Evolutionary conservation across 805 yeast genomes (phyloP).

Genomic region (Wickerhamomyces pijperi): DNA sequence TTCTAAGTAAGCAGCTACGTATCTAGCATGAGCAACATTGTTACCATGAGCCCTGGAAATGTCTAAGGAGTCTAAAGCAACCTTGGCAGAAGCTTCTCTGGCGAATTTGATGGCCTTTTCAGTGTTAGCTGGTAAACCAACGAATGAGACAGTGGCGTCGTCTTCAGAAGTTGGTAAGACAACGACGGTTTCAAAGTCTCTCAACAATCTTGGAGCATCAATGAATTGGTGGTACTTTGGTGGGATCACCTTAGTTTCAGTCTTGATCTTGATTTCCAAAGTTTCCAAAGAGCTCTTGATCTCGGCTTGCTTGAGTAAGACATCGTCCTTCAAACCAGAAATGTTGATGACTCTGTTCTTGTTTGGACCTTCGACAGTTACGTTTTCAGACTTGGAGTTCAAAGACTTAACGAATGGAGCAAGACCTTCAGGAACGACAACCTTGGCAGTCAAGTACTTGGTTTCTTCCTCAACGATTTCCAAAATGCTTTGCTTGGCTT

Average conservation of each 20-base stretch:
- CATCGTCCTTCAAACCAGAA: constrained; percentile 64
- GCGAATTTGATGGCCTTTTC: constrained; percentile 53
- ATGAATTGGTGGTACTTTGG: constrained; percentile 58
- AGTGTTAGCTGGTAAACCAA: constrained; percentile 53
- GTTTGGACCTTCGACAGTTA: constrained; percentile 22
- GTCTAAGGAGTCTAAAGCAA: constrained; percentile 58
- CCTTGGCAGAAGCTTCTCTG: constrained; percentile 45
- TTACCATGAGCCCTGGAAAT: constrained; percentile 86
- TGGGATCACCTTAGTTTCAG: constrained; percentile 57
- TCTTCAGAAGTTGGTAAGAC: constrained; percentile 35
- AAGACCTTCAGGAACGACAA: constrained; percentile 29
- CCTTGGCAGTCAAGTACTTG: constrained; percentile 38
- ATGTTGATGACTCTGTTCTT: constrained; percentile 35
- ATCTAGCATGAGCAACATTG: constrained; percentile 62
- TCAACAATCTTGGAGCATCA: constrained; percentile 40
- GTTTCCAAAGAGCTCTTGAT: constrained; percentile 34
- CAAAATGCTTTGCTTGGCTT: constrained; percentile 59
- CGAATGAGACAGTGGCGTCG: constrained; percentile 42
- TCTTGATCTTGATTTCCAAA: constrained; percentile 33
- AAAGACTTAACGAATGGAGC: constrained; percentile 23
- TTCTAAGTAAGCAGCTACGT: constrained; percentile 56
- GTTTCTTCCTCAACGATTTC: constrained; percentile 70
- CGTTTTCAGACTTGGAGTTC: constrained; percentile 18
- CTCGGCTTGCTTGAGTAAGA: constrained; percentile 39
- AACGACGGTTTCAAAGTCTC: constrained; percentile 45